These are phyloP conservation scores for Dioszegia crocea DNA, from an alignment of 768 basidiomycete species.

Conservation along the genomic window DNA sequence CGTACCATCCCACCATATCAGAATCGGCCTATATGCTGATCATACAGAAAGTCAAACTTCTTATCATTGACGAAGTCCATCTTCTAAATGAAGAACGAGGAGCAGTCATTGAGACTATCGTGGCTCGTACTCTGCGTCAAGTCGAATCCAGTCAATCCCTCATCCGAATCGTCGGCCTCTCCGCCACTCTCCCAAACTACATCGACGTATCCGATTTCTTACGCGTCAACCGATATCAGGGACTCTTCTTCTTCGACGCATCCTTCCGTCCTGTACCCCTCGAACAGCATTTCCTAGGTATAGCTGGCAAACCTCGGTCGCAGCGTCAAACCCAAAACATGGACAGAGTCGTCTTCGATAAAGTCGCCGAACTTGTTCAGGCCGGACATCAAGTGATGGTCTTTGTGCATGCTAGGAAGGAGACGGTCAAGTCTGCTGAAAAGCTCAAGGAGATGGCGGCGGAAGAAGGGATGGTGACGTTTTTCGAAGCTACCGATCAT, in stretches of 20 bases:
- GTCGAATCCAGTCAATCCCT: constrained; percentile 95
- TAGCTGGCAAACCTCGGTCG: constrained; percentile 80
- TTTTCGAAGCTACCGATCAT: constrained; percentile 78
- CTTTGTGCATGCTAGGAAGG: constrained; percentile 96
- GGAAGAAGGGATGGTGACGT: constrained; percentile 65
- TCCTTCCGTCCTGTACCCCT: constrained; percentile 94
- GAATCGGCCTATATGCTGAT: constrained; percentile 3
- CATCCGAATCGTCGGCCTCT: constrained; percentile 91
- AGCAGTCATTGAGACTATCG: constrained; percentile 96
- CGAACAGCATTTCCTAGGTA: constrained; percentile 93
- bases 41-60: constrained; percentile 74
- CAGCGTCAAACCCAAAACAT: constrained; percentile 71
- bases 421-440: constrained; percentile 88
- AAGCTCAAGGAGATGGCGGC: constrained; percentile 71
- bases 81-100: constrained; percentile 95
- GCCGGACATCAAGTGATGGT: constrained; percentile 99
- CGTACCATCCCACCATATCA: constrained; percentile 42
- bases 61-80: constrained; percentile 98
- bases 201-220: constrained; percentile 88
- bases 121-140: constrained; percentile 88
- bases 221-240: constrained; percentile 78
- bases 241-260: constrained; percentile 95
- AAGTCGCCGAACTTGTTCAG: constrained; percentile 79
- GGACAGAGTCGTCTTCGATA: constrained; percentile 81
- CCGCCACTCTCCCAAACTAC: constrained; percentile 93